Evolutionary conservation across 345 rosid genomes (phyloP).

Genomic region (Schrenkiella parvula): DNA sequence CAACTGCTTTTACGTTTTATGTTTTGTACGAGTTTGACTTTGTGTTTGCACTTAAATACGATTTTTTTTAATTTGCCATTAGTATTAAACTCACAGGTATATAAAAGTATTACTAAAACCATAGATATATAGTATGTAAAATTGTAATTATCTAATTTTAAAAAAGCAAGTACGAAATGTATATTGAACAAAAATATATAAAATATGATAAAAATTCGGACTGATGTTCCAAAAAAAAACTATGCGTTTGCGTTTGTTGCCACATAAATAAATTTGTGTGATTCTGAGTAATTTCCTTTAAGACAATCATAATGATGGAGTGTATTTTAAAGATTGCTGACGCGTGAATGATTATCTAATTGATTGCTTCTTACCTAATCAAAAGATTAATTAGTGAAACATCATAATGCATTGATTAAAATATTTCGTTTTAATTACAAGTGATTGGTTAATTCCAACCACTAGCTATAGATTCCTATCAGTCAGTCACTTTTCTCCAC

Average conservation of each 20-base stretch:
- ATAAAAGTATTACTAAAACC: background rate
- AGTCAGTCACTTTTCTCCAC: conserved; percentile 20
- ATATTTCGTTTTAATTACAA: background rate
- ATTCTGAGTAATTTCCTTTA: background rate
- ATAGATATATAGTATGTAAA: background rate
- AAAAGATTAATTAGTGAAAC: conserved; percentile 28
- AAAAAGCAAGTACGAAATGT: background rate
- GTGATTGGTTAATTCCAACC: conserved; percentile 24
- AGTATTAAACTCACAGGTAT: background rate
- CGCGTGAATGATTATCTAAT: conserved; percentile 7
- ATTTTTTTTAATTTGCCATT: background rate
- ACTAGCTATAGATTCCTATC: conserved; percentile 20
- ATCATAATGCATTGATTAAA: conserved; percentile 13
- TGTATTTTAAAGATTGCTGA: conserved; percentile 14
- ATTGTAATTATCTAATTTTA: background rate
- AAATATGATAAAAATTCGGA: background rate
- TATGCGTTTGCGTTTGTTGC: background rate
- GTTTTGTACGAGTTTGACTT: background rate
- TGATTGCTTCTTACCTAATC: conserved; percentile 30
- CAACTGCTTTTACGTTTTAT: background rate
- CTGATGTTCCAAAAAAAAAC: background rate
- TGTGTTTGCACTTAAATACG: background rate
- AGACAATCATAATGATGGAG: background rate
- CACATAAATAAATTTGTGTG: background rate
- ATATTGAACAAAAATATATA: background rate